Conservation (phyloP, 805 yeast genomes). For the Nakazawaea ernobii region DNA sequence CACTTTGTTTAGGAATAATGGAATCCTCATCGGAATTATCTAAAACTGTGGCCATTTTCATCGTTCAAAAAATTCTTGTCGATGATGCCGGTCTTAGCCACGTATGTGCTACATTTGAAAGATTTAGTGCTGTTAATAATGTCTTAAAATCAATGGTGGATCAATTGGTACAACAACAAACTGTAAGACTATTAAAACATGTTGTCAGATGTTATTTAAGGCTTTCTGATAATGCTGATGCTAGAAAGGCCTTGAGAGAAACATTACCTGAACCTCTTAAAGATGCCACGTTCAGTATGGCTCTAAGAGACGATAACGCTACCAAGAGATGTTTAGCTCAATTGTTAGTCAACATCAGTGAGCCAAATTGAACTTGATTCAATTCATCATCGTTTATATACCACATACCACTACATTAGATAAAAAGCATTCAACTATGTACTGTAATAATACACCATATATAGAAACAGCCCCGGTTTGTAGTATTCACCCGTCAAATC, state of each 20-base stretch:
- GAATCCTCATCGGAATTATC: slow-evolving; percentile 90
- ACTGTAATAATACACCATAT: no score
- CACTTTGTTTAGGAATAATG: slow-evolving; percentile 90
- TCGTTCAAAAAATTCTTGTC: slow-evolving; percentile 84
- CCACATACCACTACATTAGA: no score
- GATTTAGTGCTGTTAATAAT: slow-evolving; percentile 89
- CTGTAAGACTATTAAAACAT: slow-evolving; percentile 84
- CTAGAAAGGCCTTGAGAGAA: slow-evolving; percentile 77
- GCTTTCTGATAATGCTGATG: slow-evolving; percentile 83
- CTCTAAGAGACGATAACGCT: slow-evolving; percentile 79
- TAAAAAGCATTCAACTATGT: no score
- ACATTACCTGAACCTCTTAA: slow-evolving; percentile 83
- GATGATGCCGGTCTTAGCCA: slow-evolving; percentile 90
- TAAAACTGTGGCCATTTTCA: slow-evolving; percentile 95
- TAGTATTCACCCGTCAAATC: no score
- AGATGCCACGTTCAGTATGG: slow-evolving; percentile 77
- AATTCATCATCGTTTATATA: no score
- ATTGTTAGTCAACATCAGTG: slow-evolving; percentile 57
- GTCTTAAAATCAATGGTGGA: slow-evolving; percentile 84
- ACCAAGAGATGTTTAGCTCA: slow-evolving; percentile 86
- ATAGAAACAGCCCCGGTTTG: no score
- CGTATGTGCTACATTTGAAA: slow-evolving; percentile 91
- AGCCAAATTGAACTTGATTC: no score
- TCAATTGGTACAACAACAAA: slow-evolving; percentile 68
- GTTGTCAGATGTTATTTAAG: slow-evolving; percentile 92